Evolutionary conservation across 495 filamentous ascomycete species (phyloP), one percentile per base, ranked within the genome.

Genomic region (Pseudevernia furfuracea): DNA sequence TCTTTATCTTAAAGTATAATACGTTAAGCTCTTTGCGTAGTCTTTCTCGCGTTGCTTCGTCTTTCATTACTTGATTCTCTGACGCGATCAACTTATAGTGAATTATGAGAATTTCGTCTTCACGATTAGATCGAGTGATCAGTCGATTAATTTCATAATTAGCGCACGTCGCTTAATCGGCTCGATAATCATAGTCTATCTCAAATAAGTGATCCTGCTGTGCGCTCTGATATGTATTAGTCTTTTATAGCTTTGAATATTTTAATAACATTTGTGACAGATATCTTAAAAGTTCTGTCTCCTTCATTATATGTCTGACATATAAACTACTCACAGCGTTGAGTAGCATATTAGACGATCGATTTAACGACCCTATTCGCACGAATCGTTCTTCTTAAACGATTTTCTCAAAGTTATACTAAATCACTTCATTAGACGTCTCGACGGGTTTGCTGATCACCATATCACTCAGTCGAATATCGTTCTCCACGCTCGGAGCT

Each of bases 401-500:
- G 14, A 69, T 67, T 56, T 80, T 81, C 6, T 78, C 79, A 60
- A 71, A 72, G 58, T 80, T 73, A 64, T 76, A 80, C 62, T 79
- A 74, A 11, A 81, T 69, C 2, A 80, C 77, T 28, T 77, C 76
- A 38, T 70, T 69, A 64, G 62, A 67, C 14, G 37, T 68, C 23
- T 59, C 65, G n/a, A 39, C 66, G 11, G 75, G 73, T 34, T 71
- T 63, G 69, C 77, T 75, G 58, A 82, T 72, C 4, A 80, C 77
- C 28, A 82, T 71, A 70, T 79, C 74, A 44, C 79, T 78, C 52
- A 80, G 72, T 48, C 72, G 71, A 55, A 77, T 70, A 62, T 80
- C 75, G 38, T 70, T 58, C 17, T 71, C 62, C 58, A 64, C 69
- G 62, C 68, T 69, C 37, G 74, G 72, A 37, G 72, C 75, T 44